Evolutionary conservation across 306 rosid species (phyloP).

Genomic region (Prosopis cineraria): DNA sequence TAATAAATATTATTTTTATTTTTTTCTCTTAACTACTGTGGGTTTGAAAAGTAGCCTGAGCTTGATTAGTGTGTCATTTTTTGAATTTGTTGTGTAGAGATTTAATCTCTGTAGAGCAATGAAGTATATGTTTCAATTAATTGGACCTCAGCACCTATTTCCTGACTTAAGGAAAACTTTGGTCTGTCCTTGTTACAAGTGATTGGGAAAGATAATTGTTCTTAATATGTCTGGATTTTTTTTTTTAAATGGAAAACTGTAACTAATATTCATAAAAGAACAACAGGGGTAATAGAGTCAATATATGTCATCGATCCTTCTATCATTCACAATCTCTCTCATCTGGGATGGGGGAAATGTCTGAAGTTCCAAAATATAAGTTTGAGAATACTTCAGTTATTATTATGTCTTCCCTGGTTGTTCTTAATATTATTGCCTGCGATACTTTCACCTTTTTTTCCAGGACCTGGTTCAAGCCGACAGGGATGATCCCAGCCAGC

Average conservation of each 20-base stretch:
- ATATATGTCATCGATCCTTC: background rate
- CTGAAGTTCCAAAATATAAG: background rate
- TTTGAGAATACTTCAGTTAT: slow-evolving; percentile 20
- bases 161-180: background rate
- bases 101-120: background rate
- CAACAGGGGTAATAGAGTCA: background rate
- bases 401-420: slow-evolving; percentile 19
- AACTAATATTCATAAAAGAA: background rate
- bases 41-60: background rate
- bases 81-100: background rate
- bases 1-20: too few species aligned
- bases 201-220: slow-evolving; percentile 14
- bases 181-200: background rate
- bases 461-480: slow-evolving; percentile 90
- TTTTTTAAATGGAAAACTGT: background rate
- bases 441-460: slow-evolving; percentile 30
- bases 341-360: background rate
- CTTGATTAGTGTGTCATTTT: background rate
- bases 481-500: slow-evolving; percentile 96
- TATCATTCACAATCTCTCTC: background rate
- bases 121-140: background rate
- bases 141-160: background rate
- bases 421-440: slow-evolving; percentile 15
- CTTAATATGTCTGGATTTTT: background rate
- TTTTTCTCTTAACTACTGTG: too few species aligned